A percentile compares a stretch with the other conserved stretches of the same genome.
These are phyloP conservation scores for Gamarada debralockiae DNA, from an alignment of 495 filamentous ascomycete genomes.

Conservation along the genomic window DNA sequence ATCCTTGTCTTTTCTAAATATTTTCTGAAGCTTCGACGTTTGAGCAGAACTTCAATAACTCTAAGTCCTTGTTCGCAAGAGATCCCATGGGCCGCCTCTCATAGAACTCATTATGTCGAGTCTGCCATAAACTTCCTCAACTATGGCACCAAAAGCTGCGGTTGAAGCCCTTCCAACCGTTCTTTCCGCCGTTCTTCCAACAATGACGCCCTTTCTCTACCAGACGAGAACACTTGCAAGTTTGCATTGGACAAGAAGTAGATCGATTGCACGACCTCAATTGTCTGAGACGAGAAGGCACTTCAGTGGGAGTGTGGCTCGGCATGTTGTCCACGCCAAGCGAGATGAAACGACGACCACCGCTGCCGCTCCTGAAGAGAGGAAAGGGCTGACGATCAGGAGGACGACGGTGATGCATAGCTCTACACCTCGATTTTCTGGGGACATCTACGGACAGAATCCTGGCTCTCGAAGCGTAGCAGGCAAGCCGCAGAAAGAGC, in stretches of 20 bases:
- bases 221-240: conserved; percentile 59
- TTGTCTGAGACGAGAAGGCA: neutral
- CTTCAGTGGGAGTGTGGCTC: conserved; percentile 5
- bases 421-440: neutral
- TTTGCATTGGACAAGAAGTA: conserved; percentile 19
- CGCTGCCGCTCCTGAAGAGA: neutral
- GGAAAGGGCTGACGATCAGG: neutral
- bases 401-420: neutral
- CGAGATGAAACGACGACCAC: neutral
- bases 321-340: neutral
- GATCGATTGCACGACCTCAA: neutral
- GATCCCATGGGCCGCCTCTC: too few relatives aligned
- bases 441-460: neutral
- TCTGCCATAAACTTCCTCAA: too few relatives aligned
- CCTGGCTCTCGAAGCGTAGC: neutral
- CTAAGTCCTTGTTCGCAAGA: too few relatives aligned
- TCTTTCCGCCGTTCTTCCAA: conserved; percentile 1
- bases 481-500: neutral
- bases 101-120: too few relatives aligned
- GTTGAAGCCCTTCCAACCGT: neutral
- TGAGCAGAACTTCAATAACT: too few relatives aligned
- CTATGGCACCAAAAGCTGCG: neutral
- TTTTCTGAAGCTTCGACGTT: too few relatives aligned
- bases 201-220: conserved; percentile 57
- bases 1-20: too few relatives aligned